Base-by-base conservation (phyloP, 1,139 yeast genomes). In the Saccharomycopsis crataegensis region DNA sequence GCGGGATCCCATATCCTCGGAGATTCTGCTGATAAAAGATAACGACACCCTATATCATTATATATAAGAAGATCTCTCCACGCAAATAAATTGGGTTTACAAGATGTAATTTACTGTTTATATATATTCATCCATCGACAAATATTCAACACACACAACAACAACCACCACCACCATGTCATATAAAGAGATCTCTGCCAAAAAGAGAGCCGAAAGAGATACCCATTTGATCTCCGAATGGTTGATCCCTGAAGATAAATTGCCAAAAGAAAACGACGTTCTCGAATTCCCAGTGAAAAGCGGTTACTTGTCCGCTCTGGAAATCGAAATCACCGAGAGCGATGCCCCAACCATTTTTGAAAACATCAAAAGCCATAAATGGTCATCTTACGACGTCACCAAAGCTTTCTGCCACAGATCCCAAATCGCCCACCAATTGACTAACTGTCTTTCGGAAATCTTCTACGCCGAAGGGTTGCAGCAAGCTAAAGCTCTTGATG, bases 401-500 rank as follows among this genome's bases (percentile, higher is more conserved):
- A 59, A 59, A 12, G 70, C 71, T 0, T 69, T 67, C 53, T 65
- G 71, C 48, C 71, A 71, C 56, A 61, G 80, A 54, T 78, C 79
- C 3, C 70, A 74, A 6, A 57, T 76, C 12, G 76, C 78, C 1
- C 79, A 76, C 55, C 80, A 76, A 57, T 64, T 76, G 58, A 68
- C 73, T 46, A 65, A 70, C 60, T 70, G 75, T 62, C 61, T 69
- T 16, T 61, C 70, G 12, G 78, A 74, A 57, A 68, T 74, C 41
- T 68, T 74, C 58, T 70, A 70, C 48, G 72, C 71, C 3, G 59
- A 58, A 34, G 77, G 75, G 1, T 59, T 75, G 14, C 61, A 59
- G 33, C 65, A 76, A 48, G 83, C 85, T 1, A 65, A 70, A 57
- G 68, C 67, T 55, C 68, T 78, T 57, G 86, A 81, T 59, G 68